phyloP scores from a whole-genome alignment of 169 alveolate genomes.

The Plasmodium coatneyi region DNA sequence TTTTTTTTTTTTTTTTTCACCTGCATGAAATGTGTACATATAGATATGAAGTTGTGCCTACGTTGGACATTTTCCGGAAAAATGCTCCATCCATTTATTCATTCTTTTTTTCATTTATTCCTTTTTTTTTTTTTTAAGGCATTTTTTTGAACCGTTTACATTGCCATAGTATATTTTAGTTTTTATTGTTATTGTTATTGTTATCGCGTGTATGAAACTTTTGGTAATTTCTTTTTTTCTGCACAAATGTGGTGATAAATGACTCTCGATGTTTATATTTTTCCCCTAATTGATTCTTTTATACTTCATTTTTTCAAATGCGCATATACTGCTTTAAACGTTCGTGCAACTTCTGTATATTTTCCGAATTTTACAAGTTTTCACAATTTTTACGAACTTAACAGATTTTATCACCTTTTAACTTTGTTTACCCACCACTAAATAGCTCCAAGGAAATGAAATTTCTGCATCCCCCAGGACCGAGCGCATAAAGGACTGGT shows the following conservation, averaged over 20 bases:
- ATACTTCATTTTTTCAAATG: background rate
- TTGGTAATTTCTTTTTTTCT: background rate
- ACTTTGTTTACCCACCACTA: background rate
- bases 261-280: background rate
- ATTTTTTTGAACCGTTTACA: background rate
- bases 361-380: background rate
- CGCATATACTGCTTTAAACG: background rate
- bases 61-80: background rate
- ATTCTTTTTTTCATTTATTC: too few species aligned
- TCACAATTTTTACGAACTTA: background rate
- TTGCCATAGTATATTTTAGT: background rate
- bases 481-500: background rate
- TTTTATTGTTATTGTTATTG: background rate
- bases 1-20: conserved; percentile 1
- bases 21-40: conserved; percentile 6
- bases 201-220: background rate
- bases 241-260: background rate
- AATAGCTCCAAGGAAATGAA: background rate
- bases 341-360: background rate
- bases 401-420: background rate
- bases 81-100: background rate
- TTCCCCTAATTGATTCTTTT: background rate
- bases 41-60: background rate
- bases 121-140: background rate
- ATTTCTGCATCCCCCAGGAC: background rate